phyloP scores from a whole-genome alignment of 73 alveolate genomes.

The Loxodes magnus region DNA sequence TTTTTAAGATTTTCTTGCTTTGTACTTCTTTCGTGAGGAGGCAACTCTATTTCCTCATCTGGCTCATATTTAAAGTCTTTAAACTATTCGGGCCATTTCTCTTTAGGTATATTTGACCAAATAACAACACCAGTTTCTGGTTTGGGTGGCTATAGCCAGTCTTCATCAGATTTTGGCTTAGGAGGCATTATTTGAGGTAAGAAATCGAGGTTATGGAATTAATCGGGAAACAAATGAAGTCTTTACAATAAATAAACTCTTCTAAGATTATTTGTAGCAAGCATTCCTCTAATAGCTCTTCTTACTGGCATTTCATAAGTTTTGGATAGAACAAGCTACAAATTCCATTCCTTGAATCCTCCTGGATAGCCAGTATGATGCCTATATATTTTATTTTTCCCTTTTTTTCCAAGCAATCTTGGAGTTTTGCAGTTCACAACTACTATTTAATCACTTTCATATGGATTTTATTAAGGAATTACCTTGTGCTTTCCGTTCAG shows the following conservation, averaged over 20 bases:
- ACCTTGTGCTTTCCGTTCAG: constrained; percentile 50
- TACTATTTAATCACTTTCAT: constrained; percentile 26
- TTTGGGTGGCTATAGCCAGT: no score
- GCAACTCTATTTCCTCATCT: no score
- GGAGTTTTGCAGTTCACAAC: constrained; percentile 39
- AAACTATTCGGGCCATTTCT: no score
- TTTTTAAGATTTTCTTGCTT: no score
- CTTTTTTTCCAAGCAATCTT: constrained; percentile 33
- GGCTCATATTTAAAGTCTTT: no score
- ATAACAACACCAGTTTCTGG: no score
- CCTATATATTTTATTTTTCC: constrained; percentile 22
- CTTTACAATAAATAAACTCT: constrained; percentile 2
- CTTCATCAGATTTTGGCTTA: no score
- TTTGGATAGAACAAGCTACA: constrained; percentile 25
- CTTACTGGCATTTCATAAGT: constrained; percentile 12
- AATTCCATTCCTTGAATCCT: constrained; percentile 22
- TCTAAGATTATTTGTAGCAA: constrained; percentile 29
- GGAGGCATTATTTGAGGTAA: no score
- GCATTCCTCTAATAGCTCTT: constrained; percentile 51
- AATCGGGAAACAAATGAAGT: constrained; percentile 3
- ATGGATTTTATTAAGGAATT: background rate
- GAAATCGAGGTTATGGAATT: constrained; percentile 5
- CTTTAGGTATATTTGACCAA: no score
- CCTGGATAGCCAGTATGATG: constrained; percentile 52
- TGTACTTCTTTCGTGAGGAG: no score